Evolutionary conservation across 805 yeast species (phyloP).

Genomic region (Hanseniaspora clermontiae): DNA sequence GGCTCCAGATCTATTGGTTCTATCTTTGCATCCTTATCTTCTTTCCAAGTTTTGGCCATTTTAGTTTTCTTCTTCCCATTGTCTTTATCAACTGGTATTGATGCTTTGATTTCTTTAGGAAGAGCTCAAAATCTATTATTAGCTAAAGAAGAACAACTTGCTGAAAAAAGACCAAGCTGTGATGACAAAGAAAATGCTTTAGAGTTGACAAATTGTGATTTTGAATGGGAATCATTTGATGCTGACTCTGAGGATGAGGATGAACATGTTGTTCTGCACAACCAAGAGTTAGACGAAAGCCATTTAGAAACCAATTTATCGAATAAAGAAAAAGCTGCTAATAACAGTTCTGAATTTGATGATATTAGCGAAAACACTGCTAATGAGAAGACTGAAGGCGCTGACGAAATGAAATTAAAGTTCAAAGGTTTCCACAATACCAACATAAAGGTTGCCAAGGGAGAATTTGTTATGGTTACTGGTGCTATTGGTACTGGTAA

Average conservation of each 20-base stretch:
- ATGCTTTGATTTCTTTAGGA: conserved; percentile 30
- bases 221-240: conserved; percentile 14
- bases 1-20: conserved; percentile 31
- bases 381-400: background rate
- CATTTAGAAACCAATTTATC: background rate
- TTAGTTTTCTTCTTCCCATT: conserved; percentile 37
- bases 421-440: conserved; percentile 40
- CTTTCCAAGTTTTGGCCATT: conserved; percentile 42
- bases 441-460: conserved; percentile 37
- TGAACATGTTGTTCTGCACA: background rate
- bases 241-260: conserved; percentile 12
- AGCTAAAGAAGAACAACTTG: conserved; percentile 25
- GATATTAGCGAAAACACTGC: background rate
- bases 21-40: conserved; percentile 49
- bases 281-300: background rate
- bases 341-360: background rate
- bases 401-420: conserved; percentile 15
- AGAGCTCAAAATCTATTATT: conserved; percentile 30
- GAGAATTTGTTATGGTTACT: conserved; percentile 61
- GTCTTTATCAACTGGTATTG: conserved; percentile 33
- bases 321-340: background rate
- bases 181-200: background rate
- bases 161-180: conserved; percentile 15
- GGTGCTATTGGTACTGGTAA: conserved; percentile 74
- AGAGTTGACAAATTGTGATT: conserved; percentile 6